phyloP scores from a whole-genome alignment of 2,329 filamentous ascomycete genomes.

The Pseudogymnoascus sp. region DNA sequence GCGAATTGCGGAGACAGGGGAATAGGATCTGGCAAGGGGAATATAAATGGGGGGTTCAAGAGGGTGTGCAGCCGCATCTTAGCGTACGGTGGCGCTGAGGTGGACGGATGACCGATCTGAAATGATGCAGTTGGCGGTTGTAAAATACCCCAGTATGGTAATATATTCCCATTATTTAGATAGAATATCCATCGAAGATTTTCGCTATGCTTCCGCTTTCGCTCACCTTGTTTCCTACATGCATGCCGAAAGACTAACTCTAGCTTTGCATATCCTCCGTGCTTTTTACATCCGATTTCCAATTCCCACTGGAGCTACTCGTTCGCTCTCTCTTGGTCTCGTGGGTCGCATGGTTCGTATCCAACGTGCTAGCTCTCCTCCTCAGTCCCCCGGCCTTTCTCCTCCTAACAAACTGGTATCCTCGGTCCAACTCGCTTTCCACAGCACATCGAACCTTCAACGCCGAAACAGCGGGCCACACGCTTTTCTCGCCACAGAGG shows the following conservation, averaged over 20 bases:
- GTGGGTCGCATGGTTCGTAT: constrained; percentile 23
- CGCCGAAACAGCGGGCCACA: constrained; percentile 84
- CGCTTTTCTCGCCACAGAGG: constrained; percentile 71
- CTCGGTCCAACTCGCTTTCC: constrained; percentile 79
- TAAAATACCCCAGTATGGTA: background rate
- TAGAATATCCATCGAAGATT: background rate
- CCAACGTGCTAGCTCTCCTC: constrained; percentile 27
- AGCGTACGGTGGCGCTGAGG: background rate
- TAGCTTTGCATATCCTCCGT: constrained; percentile 3
- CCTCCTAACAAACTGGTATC: constrained; percentile 72
- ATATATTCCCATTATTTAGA: background rate
- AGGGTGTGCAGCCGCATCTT: background rate
- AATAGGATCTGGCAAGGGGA: background rate
- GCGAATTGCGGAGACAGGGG: background rate
- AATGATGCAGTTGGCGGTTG: background rate
- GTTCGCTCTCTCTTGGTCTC: constrained; percentile 24
- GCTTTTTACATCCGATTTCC: constrained; percentile 8
- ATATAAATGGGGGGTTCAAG: background rate
- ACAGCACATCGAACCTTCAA: constrained; percentile 75
- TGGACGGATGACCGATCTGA: background rate
- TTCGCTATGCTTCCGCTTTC: constrained; percentile 5
- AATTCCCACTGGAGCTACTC: constrained; percentile 24
- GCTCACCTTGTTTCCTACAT: background rate
- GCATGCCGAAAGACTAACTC: background rate
- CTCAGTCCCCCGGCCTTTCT: constrained; percentile 30